Evolutionary conservation across 257 asterid species (phyloP), one percentile per base, ranked within the genome.

Genomic region (Solanum sejunctum): DNA sequence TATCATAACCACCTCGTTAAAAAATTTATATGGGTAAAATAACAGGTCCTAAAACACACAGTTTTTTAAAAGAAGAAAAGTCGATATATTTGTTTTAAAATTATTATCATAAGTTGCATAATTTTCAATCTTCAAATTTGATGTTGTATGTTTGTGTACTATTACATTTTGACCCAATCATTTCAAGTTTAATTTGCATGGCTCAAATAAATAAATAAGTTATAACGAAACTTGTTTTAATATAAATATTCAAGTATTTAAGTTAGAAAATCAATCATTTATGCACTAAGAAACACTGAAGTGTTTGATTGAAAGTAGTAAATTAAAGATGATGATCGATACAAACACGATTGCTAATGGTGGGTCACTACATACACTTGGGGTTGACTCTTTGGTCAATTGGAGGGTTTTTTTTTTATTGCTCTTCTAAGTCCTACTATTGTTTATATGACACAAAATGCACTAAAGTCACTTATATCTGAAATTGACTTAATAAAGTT

Each of bases 361-460:
- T 9, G 84, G 84, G 75, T 81, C 75, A 81, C 57, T 9, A 13
- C 8, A 60, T 82, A 60, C 77, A 82, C 82, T 82, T 82, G 7
- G 10, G 77, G 60, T 41, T 61, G 77, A 82, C 84, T 66, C 26
- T 82, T 3, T 8, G 47, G 49, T 23, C 61, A 61, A 43, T 61
- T 23, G 41, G 41, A 36, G 41, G 41, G 41, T 4, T 10, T 39
- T 41, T 41, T 26, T 54, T n/a, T 8, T 20, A 58, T 12, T 15
- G 16, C 21, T 43, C 71, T 82, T 82, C 73, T 20, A 17, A 1
- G 23, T 21, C 21, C 12, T 81, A 61, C 12, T 81, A 61, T 58
- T 82, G 45, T 61, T 61, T 11, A 81, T 15, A 82, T 82, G 71
- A 49, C 71, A 61, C 84, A 10, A 82, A 82, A 82, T 12, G 77